Evolutionary conservation across 768 basidiomycete genomes (phyloP).

Genomic region (Rhizopogon vinicolor): DNA sequence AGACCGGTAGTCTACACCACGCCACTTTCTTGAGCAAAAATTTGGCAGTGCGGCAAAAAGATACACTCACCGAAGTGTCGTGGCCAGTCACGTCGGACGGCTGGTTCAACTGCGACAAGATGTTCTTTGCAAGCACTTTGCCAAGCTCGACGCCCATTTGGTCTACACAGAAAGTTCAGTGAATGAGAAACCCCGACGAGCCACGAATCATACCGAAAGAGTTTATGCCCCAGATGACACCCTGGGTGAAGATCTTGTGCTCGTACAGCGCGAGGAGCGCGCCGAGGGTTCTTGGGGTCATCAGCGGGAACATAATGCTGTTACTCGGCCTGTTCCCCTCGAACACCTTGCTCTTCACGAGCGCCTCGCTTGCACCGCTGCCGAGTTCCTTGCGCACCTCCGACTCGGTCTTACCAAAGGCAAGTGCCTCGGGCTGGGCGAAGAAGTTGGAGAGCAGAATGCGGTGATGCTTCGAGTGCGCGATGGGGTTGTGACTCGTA

Average conservation of each 20-base stretch:
- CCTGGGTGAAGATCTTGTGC: constrained; percentile 99
- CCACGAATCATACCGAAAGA: constrained; percentile 94
- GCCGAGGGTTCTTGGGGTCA: constrained; percentile 94
- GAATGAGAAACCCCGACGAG: constrained; percentile 33
- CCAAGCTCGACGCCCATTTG: constrained; percentile 99
- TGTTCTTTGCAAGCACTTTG: constrained; percentile 95
- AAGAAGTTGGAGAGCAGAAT: constrained; percentile 98
- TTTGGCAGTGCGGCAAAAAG: background rate
- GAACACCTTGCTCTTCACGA: constrained; percentile 97
- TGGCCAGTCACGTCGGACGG: constrained; percentile 81
- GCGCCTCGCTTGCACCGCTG: constrained; percentile 49
- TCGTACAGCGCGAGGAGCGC: constrained; percentile 90
- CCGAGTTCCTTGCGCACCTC: constrained; percentile 60
- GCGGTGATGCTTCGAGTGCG: constrained; percentile 86
- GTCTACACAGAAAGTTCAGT: constrained; percentile 41
- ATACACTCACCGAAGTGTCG: constrained; percentile 65
- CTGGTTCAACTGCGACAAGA: constrained; percentile 80
- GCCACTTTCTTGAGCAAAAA: constrained; percentile 3
- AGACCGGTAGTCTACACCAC: constrained; percentile 79
- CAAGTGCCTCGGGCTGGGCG: constrained; percentile 93
- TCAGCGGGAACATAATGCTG: constrained; percentile 88
- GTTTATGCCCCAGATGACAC: constrained; percentile 98
- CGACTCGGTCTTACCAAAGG: constrained; percentile 95
- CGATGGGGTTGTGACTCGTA: constrained; percentile 87
- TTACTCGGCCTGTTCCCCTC: constrained; percentile 97